Evolutionary conservation across 2,329 filamentous ascomycete species (phyloP), one percentile per base, ranked within the genome.

Genomic region (Microcyclospora pomicola): DNA sequence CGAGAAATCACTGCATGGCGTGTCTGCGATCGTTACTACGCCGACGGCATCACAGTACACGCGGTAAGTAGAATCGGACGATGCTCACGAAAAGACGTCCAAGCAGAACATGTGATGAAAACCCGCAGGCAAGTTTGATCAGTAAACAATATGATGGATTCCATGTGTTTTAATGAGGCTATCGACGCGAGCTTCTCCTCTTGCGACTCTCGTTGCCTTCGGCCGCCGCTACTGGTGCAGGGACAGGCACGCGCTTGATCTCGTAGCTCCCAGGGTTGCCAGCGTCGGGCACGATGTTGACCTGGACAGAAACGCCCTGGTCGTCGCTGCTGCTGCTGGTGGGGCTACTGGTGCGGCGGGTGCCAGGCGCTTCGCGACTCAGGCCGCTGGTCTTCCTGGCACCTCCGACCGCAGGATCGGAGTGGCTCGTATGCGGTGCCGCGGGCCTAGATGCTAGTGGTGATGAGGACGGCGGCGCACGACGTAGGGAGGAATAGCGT

Each of bases 401-500:
- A 11, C 31, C 19, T n/a, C 28, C 34, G n/a, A 41, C 36, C n/a
- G 37, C 37, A 31, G 47, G 44, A 15, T 48, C 47, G n/a, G 41
- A 45, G 27, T 41, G 37, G 19, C 31, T 34, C 30, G 39, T 35
- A 14, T 41, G 33, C 32, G 29, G 36, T 14, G 34, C 33, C 4
- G 24, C 31, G n/a, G 39, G 38, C 27, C 39, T 39, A 13, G 40
- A 36, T 9, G 49, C 50, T 15, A 53, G 37, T 13, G 48, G 49
- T 6, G 47, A 49, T 5, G 46, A 48, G 11, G 37, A 42, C 11
- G 44, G 48, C 7, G 54, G 51, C 27, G 46, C 47, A 27, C 55
- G 47, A 6, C 55, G 44, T 14, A 54, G 34, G 19, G 43, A 44
- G 5, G 54, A 46, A 39, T 55, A 65, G 2, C 51, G 42, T 27